These are phyloP conservation scores for Moringa oleifera DNA, from an alignment of 345 rosid species.

Conservation along the genomic window DNA sequence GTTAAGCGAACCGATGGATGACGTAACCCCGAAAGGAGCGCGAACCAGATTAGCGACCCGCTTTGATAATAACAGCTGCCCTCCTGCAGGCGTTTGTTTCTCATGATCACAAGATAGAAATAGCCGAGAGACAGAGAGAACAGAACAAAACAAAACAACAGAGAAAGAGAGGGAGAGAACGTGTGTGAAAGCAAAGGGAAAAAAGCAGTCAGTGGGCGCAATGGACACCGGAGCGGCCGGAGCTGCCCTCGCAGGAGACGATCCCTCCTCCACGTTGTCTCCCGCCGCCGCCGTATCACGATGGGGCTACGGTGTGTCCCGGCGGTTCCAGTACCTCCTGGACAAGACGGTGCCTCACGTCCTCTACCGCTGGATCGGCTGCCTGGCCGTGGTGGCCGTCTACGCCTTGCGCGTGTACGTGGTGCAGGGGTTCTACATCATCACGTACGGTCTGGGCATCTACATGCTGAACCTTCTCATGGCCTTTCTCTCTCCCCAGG, in stretches of 20 bases:
- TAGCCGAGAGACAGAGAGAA: background rate
- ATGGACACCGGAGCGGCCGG: constrained; percentile 33
- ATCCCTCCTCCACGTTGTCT: constrained; percentile 30
- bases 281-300: constrained; percentile 39
- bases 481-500: constrained; percentile 88
- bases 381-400: constrained; percentile 38
- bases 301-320: constrained; percentile 39
- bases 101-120: background rate
- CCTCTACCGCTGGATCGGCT: constrained; percentile 60
- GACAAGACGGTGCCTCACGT: constrained; percentile 70
- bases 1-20: constrained; percentile 5
- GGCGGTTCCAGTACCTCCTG: constrained; percentile 61
- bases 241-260: constrained; percentile 28
- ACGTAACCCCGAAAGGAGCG: background rate
- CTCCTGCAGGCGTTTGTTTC: too few species aligned
- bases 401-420: constrained; percentile 75
- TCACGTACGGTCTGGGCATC: constrained; percentile 87
- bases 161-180: background rate
- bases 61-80: too few species aligned
- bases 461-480: constrained; percentile 81
- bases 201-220: constrained; percentile 9
- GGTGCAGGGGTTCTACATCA: constrained; percentile 81
- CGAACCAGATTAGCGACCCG: too few species aligned
- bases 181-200: background rate
- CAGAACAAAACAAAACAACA: too few species aligned